Base-by-base conservation (phyloP, 257 asterid species). In the Solanum sejunctum region DNA sequence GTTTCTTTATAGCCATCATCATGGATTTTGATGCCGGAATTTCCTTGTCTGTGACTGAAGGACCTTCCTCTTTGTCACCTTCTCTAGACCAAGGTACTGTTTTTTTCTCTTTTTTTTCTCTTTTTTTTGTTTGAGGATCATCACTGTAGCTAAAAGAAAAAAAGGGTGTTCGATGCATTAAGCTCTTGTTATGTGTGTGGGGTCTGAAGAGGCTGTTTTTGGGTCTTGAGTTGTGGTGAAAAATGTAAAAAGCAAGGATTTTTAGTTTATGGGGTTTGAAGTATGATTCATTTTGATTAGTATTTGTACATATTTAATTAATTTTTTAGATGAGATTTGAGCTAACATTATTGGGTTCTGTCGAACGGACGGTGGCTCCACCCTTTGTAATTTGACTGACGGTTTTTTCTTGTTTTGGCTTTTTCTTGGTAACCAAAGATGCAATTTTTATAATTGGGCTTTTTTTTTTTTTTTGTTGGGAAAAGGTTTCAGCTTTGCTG, bases 41-140 rank as follows among this genome's bases (percentile, higher is more conserved):
- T 89, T 89, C 92, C 86, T 89, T 93, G 70, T 87, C 96, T 80
- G 91, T 88, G 87, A 85, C 94, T 47, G 92, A 91, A 85, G 92
- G 88, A 56, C 91, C 91, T 79, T 85, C 94, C 87, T 88, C 93
- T 51, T 23, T 75, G 82, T 75, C 82, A 75, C 82, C 82, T 21
- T 75, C 82, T 57, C 82, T 89, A 75, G 89, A 86, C 85, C 91
- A 88, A 88, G 92, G 92, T 90, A 57, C 21, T 60, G 56, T 28
- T n/a, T 56, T 7, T 56, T 69, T 26, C 66, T 88, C 51, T 12
- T 13, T 17, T 36, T 36, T 32, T 32, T 0, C 6, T 4, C 26
- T 6, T 45, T 60, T 12, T 78, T 90, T 66, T 78, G 26, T 20
- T 83, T 67, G 18, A 12, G 66, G 51, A 73, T 73, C 41, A 45